These are phyloP conservation scores for Aspergillus pseudotamarii DNA, from an alignment of 2,329 filamentous ascomycete species.

Conservation along the genomic window DNA sequence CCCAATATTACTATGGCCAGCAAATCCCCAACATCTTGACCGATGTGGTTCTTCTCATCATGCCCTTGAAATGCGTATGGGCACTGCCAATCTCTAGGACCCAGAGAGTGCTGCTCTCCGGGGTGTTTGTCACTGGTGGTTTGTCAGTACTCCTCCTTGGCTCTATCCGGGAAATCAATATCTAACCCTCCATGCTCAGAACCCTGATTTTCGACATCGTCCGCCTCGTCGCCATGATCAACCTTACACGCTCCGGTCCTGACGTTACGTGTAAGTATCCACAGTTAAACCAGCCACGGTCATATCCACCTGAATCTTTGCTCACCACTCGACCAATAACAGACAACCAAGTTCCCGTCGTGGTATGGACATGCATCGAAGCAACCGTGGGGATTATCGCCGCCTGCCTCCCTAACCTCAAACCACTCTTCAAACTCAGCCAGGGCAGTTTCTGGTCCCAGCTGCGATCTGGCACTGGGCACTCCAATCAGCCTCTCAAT, in stretches of 20 bases:
- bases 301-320: background rate
- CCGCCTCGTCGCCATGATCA: constrained; percentile 31
- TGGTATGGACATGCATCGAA: constrained; percentile 36
- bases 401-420: constrained; percentile 33
- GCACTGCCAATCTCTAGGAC: constrained; percentile 26
- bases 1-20: constrained; percentile 31
- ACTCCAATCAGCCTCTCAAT: constrained; percentile 5
- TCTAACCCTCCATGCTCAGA: constrained; percentile 14
- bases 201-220: constrained; percentile 31
- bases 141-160: constrained; percentile 21
- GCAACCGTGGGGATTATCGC: constrained; percentile 33
- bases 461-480: constrained; percentile 6
- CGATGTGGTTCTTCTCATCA: constrained; percentile 29
- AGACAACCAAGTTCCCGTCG: constrained; percentile 33
- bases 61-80: constrained; percentile 33
- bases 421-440: constrained; percentile 28
- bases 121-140: constrained; percentile 33
- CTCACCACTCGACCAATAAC: background rate
- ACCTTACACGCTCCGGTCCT: constrained; percentile 24
- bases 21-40: constrained; percentile 36
- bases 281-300: background rate
- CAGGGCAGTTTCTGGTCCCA: constrained; percentile 24
- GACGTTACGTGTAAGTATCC: constrained; percentile 33
- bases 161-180: fast-evolving
- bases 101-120: constrained; percentile 28